Evolutionary conservation across 352 stramenopile genomes (phyloP).

Genomic region (Phytophthora chlamydospora): DNA sequence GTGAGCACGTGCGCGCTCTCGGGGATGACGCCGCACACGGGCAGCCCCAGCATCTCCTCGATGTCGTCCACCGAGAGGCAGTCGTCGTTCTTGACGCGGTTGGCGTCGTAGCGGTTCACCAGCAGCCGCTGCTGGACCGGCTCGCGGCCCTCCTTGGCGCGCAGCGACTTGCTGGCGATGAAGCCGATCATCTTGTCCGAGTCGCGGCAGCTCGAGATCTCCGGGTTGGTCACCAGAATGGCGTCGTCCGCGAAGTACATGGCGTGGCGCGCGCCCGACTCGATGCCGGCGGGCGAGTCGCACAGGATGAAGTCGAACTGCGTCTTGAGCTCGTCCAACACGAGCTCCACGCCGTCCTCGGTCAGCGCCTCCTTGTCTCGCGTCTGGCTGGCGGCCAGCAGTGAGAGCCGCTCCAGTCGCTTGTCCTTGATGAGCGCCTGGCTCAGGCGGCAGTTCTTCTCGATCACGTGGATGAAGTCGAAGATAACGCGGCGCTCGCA

Average conservation of each 20-base stretch:
- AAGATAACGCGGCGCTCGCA: conserved; percentile 94
- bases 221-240: conserved; percentile 94
- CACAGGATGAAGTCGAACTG: conserved; percentile 93
- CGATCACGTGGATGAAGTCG: conserved; percentile 94
- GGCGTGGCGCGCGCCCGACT: conserved; percentile 88
- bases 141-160: conserved; percentile 77
- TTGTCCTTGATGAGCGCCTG: conserved; percentile 94
- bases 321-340: conserved; percentile 82
- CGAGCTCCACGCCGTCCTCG: conserved; percentile 84
- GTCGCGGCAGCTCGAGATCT: conserved; percentile 92
- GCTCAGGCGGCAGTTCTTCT: conserved; percentile 88
- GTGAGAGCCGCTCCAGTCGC: conserved; percentile 77
- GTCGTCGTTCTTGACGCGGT: conserved; percentile 89
- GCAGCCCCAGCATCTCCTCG: conserved; percentile 92
- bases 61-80: conserved; percentile 92
- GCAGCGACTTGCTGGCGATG: conserved; percentile 89
- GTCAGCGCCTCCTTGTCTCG: conserved; percentile 92
- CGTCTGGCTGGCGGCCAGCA: conserved; percentile 91
- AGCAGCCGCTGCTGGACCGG: conserved; percentile 86
- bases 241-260: conserved; percentile 95
- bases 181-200: conserved; percentile 97
- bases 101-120: conserved; percentile 93
- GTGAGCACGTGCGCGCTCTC: conserved; percentile 91
- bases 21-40: conserved; percentile 91
- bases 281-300: conserved; percentile 91